These are phyloP conservation scores for Lactarius trivialis DNA, from an alignment of 768 basidiomycete genomes.

Conservation along the genomic window DNA sequence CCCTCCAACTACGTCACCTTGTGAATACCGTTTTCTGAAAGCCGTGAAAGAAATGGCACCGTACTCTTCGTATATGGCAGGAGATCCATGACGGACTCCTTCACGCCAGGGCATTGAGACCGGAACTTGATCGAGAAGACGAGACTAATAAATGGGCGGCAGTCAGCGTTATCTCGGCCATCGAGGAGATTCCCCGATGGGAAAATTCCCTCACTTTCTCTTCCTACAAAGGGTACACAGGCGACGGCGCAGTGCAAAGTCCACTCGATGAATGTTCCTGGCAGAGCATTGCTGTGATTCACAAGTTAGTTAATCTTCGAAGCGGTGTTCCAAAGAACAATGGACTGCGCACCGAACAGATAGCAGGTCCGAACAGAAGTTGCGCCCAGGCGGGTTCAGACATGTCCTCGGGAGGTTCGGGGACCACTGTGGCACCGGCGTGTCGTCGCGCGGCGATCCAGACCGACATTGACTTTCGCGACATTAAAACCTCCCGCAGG, in stretches of 20 bases:
- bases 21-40: neutral
- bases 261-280: constrained; percentile 16
- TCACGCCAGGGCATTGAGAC: constrained; percentile 15
- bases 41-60: neutral
- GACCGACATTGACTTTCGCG: constrained; percentile 17
- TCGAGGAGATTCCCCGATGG: neutral
- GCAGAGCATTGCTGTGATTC: constrained; percentile 5
- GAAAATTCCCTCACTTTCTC: constrained; percentile 3
- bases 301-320: neutral
- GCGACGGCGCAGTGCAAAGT: constrained; percentile 21
- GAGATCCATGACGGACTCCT: constrained; percentile 17
- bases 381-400: constrained; percentile 22
- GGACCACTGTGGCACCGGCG: constrained; percentile 1
- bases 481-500: constrained; percentile 19
- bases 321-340: neutral
- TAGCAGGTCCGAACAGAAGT: constrained; percentile 16
- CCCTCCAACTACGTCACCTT: constrained; percentile 15
- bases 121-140: constrained; percentile 9
- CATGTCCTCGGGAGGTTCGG: constrained; percentile 22
- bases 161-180: neutral
- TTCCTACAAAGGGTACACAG: constrained; percentile 16
- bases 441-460: constrained; percentile 15
- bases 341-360: constrained; percentile 13
- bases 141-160: neutral
- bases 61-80: constrained; percentile 19